These are phyloP conservation scores for Trametes cingulata DNA, from an alignment of 768 basidiomycete species.

Conservation along the genomic window DNA sequence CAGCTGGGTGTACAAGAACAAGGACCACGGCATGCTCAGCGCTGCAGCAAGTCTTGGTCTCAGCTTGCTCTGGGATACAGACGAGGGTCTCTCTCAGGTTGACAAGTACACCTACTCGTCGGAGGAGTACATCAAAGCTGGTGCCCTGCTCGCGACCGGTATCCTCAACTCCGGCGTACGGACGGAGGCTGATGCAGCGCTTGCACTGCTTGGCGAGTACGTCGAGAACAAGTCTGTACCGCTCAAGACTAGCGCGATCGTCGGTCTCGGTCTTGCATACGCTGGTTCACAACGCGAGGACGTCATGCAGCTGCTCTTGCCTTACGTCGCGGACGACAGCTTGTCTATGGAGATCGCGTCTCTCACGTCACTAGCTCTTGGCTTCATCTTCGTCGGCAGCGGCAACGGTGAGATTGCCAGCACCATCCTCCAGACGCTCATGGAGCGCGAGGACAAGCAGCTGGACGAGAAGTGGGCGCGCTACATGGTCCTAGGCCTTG, in stretches of 20 bases:
- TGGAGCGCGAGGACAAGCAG: slow-evolving; percentile 77
- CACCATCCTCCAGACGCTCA: slow-evolving; percentile 86
- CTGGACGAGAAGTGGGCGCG: slow-evolving; percentile 93
- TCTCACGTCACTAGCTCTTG: slow-evolving; percentile 83
- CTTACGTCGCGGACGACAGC: slow-evolving; percentile 77
- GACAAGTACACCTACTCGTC: slow-evolving; percentile 97
- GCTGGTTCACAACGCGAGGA: slow-evolving; percentile 92
- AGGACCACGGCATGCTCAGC: slow-evolving; percentile 98
- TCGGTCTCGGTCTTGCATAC: slow-evolving; percentile 93
- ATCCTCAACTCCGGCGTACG: slow-evolving; percentile 87
- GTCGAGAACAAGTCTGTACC: slow-evolving; percentile 83
- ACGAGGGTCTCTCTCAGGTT: slow-evolving; percentile 88
- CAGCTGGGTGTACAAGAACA: slow-evolving; percentile 99
- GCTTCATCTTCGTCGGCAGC: slow-evolving; percentile 95
- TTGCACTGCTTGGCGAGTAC: slow-evolving; percentile 89
- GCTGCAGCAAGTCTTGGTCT: slow-evolving; percentile 94
- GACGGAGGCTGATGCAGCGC: slow-evolving; percentile 90
- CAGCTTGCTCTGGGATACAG: slow-evolving; percentile 94
- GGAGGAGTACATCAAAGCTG: slow-evolving; percentile 97
- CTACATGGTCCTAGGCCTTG: slow-evolving; percentile 88
- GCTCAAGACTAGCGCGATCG: slow-evolving; percentile 84
- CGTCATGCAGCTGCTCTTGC: slow-evolving; percentile 73
- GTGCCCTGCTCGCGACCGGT: slow-evolving; percentile 92
- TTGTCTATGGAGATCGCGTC: slow-evolving; percentile 88
- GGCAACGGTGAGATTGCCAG: slow-evolving; percentile 91